Evolutionary conservation across 176 grass and related monocot species (phyloP).

Genomic region (Eragrostis curvula): DNA sequence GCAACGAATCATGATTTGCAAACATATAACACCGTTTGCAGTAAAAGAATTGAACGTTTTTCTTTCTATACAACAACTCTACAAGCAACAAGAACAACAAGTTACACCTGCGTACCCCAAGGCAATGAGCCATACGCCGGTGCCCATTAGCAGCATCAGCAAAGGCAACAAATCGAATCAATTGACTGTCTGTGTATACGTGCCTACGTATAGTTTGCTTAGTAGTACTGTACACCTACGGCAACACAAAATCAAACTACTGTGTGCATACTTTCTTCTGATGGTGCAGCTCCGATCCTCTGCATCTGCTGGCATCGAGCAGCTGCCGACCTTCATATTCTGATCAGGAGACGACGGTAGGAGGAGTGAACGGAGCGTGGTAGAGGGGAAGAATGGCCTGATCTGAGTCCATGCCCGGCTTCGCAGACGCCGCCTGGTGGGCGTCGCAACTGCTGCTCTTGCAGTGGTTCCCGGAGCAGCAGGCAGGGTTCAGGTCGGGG

Average conservation of each 20-base stretch:
- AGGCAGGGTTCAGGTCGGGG: slow-evolving; percentile 1
- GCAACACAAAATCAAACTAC: neutral
- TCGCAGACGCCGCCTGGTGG: neutral
- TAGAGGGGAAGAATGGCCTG: slow-evolving; percentile 35
- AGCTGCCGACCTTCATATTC: neutral
- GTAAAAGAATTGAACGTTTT: neutral
- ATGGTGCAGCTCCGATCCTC: neutral
- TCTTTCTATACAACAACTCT: neutral
- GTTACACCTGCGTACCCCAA: neutral
- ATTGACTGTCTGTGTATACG: neutral
- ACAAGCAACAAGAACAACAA: neutral
- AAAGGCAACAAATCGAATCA: neutral
- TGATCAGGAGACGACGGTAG: slow-evolving; percentile 33
- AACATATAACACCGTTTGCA: neutral
- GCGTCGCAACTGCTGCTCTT: slow-evolving; percentile 18
- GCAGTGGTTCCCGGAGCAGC: slow-evolving; percentile 3
- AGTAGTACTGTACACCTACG: neutral
- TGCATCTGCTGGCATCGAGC: neutral
- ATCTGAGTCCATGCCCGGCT: slow-evolving; percentile 16
- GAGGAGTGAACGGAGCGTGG: slow-evolving; percentile 40
- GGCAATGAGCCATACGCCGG: too few species aligned
- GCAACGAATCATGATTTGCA: neutral
- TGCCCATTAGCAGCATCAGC: neutral
- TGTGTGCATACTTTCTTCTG: neutral
- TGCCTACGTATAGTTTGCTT: neutral